These are phyloP conservation scores for Auricularia sp. DNA, from an alignment of 768 basidiomycete species.

Conservation along the genomic window DNA sequence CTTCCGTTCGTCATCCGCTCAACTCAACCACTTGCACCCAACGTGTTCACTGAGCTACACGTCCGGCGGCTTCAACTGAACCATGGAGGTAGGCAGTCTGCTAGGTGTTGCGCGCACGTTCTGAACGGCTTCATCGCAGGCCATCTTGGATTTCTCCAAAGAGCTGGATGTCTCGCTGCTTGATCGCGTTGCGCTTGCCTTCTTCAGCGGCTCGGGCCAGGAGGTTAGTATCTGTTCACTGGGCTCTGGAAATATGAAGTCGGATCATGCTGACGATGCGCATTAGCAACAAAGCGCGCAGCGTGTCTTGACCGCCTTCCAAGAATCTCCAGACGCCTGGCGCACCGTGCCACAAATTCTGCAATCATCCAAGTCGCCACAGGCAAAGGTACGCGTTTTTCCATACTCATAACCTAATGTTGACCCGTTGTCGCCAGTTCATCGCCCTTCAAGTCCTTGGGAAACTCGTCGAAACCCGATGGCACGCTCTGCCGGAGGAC, in stretches of 20 bases:
- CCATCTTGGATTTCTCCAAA: conserved; percentile 83
- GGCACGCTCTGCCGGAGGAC: conserved; percentile 91
- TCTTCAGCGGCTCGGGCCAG: conserved; percentile 75
- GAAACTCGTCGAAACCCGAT: conserved; percentile 86
- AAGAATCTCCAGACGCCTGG: conserved; percentile 95
- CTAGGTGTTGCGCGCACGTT: neutral
- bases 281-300: conserved; percentile 89
- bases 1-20: no score
- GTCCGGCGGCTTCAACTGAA: neutral
- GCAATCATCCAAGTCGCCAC: conserved; percentile 71
- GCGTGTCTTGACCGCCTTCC: conserved; percentile 87
- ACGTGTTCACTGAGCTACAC: neutral
- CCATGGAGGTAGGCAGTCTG: neutral
- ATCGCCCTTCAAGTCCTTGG: conserved; percentile 96
- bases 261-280: conserved; percentile 7
- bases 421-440: conserved; percentile 43
- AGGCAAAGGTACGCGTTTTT: conserved; percentile 55
- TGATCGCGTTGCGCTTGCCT: conserved; percentile 87
- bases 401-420: neutral
- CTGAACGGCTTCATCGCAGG: conserved; percentile 31
- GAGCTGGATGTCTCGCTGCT: conserved; percentile 89
- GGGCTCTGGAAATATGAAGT: conserved; percentile 2
- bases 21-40: neutral
- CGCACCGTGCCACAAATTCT: conserved; percentile 91
- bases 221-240: conserved; percentile 47